Percentiles rank a stretch among this genome's conserved stretches.
These are phyloP conservation scores for Dryas drummondii DNA, from an alignment of 306 rosid species.

Conservation along the genomic window DNA sequence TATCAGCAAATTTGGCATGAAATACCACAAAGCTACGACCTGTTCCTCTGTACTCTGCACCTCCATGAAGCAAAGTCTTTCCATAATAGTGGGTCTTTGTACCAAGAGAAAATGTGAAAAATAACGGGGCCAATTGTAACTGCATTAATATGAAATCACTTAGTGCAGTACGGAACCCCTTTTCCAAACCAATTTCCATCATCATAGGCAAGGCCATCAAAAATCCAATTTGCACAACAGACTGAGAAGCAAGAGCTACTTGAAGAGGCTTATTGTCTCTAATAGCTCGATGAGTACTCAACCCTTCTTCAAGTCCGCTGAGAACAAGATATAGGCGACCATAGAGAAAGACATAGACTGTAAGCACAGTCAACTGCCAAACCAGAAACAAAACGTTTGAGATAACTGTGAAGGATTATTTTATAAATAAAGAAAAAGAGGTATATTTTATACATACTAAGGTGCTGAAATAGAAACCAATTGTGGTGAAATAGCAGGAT, in stretches of 20 bases:
- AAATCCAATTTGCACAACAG: constrained; percentile 90
- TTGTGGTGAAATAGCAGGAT: constrained; percentile 79
- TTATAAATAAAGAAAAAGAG: constrained; percentile 8
- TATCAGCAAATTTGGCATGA: constrained; percentile 95
- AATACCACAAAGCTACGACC: constrained; percentile 96
- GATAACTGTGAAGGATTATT: constrained; percentile 15
- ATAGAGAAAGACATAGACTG: constrained; percentile 79
- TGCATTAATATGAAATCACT: constrained; percentile 93
- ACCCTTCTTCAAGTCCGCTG: constrained; percentile 75
- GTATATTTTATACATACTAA: constrained; percentile 54
- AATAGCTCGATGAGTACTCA: constrained; percentile 51
- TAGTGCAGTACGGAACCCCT: constrained; percentile 79
- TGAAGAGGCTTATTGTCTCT: constrained; percentile 83
- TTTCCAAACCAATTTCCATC: constrained; percentile 95
- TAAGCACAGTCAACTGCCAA: constrained; percentile 83
- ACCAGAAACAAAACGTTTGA: constrained; percentile 28
- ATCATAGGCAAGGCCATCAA: constrained; percentile 93
- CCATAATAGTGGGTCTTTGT: constrained; percentile 96
- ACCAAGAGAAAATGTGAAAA: constrained; percentile 93
- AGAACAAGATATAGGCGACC: constrained; percentile 94
- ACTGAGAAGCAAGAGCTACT: constrained; percentile 94
- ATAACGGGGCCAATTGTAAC: constrained; percentile 83
- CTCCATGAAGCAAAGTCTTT: constrained; percentile 97
- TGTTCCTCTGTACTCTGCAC: constrained; percentile 91
- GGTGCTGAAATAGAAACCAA: constrained; percentile 95